Evolutionary conservation across 2,329 filamentous ascomycete species (phyloP).

Genomic region (Diaporthe helianthi): DNA sequence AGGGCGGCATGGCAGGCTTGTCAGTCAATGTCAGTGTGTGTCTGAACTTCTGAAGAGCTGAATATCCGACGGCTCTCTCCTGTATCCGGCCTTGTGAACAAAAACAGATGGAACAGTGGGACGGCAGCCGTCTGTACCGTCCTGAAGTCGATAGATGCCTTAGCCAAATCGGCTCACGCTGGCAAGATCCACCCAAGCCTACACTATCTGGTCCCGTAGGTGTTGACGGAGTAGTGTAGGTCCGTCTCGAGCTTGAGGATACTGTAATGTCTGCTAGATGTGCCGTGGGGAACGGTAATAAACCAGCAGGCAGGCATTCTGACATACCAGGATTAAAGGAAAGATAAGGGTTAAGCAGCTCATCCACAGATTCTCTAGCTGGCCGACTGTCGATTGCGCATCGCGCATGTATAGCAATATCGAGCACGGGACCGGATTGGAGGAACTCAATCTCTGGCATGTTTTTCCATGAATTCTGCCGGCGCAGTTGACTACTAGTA

Average conservation of each 20-base stretch:
- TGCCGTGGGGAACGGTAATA: neutral
- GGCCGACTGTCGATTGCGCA: slow-evolving; percentile 10
- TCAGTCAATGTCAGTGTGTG: too few relatives aligned
- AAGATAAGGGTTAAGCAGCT: neutral
- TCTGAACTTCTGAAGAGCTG: slow-evolving; percentile 7
- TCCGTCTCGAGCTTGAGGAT: neutral
- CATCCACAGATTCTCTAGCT: slow-evolving; percentile 5
- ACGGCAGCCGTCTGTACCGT: slow-evolving; percentile 6
- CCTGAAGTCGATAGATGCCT: neutral
- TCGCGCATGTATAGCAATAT: slow-evolving; percentile 14
- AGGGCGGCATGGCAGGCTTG: slow-evolving; percentile 2
- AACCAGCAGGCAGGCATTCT: neutral
- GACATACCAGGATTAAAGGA: neutral
- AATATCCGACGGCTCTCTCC: slow-evolving; percentile 18
- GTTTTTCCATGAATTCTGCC: slow-evolving; percentile 25
- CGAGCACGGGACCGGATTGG: slow-evolving; percentile 9
- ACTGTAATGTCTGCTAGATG: neutral
- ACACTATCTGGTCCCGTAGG: too few relatives aligned
- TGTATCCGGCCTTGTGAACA: neutral
- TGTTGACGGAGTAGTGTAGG: too few relatives aligned
- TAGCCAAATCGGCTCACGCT: neutral
- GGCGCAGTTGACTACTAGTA: slow-evolving; percentile 3
- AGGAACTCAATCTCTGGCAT: slow-evolving; percentile 10
- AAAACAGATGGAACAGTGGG: neutral
- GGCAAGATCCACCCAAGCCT: neutral